Percentiles rank a stretch among this genome's conserved stretches.
These are phyloP conservation scores for Paraphaeosphaeria minitans DNA, from an alignment of 2,329 filamentous ascomycete genomes.

Conservation along the genomic window DNA sequence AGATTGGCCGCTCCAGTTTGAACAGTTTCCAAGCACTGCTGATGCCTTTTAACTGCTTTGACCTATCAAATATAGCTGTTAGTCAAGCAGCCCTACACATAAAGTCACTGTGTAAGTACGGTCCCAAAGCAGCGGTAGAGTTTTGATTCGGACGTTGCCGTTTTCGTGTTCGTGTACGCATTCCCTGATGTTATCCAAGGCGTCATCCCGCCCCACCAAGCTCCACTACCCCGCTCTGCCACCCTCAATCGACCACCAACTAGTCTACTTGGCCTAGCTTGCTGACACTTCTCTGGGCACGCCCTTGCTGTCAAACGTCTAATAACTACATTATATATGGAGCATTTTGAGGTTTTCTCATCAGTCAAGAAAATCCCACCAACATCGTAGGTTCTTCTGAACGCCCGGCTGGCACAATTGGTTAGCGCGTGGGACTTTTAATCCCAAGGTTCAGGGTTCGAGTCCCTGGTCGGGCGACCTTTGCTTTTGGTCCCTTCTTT, in stretches of 20 bases:
- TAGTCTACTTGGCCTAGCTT: too few species aligned
- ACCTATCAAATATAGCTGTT: too few species aligned
- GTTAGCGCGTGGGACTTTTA: constrained; percentile 12
- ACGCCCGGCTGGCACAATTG: constrained; percentile 9
- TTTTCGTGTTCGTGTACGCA: not conserved
- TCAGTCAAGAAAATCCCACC: not conserved
- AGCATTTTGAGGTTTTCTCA: not conserved
- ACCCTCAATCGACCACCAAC: not conserved
- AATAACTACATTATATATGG: not conserved
- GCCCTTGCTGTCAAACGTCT: too few species aligned
- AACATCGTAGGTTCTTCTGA: not conserved
- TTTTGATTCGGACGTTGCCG: not conserved
- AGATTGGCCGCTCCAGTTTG: too few species aligned
- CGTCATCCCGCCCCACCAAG: not conserved
- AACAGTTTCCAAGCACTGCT: too few species aligned
- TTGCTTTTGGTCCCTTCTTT: not conserved
- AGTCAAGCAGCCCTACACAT: too few species aligned
- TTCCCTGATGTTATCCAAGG: not conserved
- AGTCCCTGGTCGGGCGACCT: constrained; percentile 10
- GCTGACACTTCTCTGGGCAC: too few species aligned
- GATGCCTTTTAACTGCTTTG: too few species aligned
- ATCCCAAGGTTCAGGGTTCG: constrained; percentile 10
- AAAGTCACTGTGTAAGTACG: not conserved
- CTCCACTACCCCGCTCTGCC: not conserved
- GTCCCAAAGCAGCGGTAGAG: not conserved